phyloP scores from a whole-genome alignment of 306 rosid species.

The Quercus gilva region DNA sequence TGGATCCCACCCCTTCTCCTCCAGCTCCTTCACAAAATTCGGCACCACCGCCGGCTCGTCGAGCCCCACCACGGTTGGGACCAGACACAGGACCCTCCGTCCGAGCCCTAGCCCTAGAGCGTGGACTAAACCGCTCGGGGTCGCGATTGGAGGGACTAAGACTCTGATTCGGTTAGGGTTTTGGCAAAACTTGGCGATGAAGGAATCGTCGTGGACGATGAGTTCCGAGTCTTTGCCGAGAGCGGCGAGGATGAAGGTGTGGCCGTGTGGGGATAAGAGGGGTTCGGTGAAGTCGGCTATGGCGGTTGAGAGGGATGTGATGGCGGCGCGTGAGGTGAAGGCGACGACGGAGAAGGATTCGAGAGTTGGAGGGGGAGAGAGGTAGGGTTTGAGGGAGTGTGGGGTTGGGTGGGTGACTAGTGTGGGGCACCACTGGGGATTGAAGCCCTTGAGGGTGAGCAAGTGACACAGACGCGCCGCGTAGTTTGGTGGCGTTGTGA shows the following conservation, averaged over 20 bases:
- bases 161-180: constrained; percentile 27
- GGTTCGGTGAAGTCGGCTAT: constrained; percentile 30
- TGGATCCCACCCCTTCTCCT: constrained; percentile 42
- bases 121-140: constrained; percentile 42
- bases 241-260: constrained; percentile 56
- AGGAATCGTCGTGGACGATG: constrained; percentile 18
- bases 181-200: constrained; percentile 34
- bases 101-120: constrained; percentile 48
- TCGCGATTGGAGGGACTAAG: constrained; percentile 53
- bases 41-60: constrained; percentile 79
- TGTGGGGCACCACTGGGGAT: constrained; percentile 61
- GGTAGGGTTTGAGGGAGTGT: constrained; percentile 32
- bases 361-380: constrained; percentile 48
- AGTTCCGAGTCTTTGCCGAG: constrained; percentile 78
- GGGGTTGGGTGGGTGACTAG: constrained; percentile 49
- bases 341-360: constrained; percentile 60
- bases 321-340: constrained; percentile 70
- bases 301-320: constrained; percentile 50
- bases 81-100: constrained; percentile 55
- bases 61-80: constrained; percentile 49
- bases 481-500: constrained; percentile 75
- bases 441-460: constrained; percentile 42
- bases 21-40: constrained; percentile 47
- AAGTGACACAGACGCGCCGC: constrained; percentile 50
- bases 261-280: constrained; percentile 43